Base-by-base conservation (phyloP, 2,329 filamentous ascomycete genomes). In the Monosporascus sp. region DNA sequence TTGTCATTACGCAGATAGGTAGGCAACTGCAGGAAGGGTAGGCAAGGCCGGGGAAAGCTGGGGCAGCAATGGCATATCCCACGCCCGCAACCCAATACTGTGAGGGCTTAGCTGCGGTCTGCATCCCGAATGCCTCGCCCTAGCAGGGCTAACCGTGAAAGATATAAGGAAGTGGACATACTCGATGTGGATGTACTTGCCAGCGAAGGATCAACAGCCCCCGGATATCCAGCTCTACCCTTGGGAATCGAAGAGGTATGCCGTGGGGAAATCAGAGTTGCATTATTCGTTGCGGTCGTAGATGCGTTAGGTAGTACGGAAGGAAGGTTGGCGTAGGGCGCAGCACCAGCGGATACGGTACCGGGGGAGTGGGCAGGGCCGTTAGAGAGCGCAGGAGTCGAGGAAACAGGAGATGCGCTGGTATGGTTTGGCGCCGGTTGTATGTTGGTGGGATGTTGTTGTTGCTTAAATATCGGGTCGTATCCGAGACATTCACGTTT, bases 401-500 rank as follows among this genome's bases (percentile, higher is more conserved):
- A 51, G 49, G 66, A 59, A 20, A 61, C 54, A 31, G 65, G 61
- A 7, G 59, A 59, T 16, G 62, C 53, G 31, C 56, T 59, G 67
- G 71, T 50, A 66, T 71, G 63, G 61, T 80, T 83, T 52, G 85
- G 83, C 14, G 85, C 84, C 20, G 87, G 82, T 69, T 93, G 89
- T 58, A 91, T 87, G 59, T 85, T 82, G 48, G 87, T 80, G 31
- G 87, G 87, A 51, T 85, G 83, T 41, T 66, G 66, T 31, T 61
- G 64, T 38, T 63, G 62, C 64, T 91, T 90, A 76, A 93, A 94
- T 65, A 93, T 90, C 38, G 90, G 89, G 66, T 94, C 90, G 81
- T 94, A 94, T 52, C 90, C 90, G 48, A 91, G 70, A 67, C 90
- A 94, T 65, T 93, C 89, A 66, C 90, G 88, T 74, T 93, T 94